Percentiles rank a stretch among this genome's conserved stretches.
Conservation (phyloP, 495 filamentous ascomycete genomes). For the Rhypophila decipiens region DNA sequence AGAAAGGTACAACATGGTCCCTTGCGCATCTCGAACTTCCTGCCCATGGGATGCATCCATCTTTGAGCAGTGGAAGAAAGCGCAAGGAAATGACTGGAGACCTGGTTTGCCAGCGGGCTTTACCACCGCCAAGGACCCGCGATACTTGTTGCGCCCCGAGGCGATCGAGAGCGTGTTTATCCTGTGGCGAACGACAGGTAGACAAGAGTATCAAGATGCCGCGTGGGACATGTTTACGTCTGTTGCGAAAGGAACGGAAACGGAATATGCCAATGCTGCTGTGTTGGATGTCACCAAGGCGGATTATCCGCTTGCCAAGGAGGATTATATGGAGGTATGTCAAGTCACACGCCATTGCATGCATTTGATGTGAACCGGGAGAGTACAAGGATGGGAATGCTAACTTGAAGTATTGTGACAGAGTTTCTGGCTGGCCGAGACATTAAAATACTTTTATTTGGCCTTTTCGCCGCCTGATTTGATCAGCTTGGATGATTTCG, state of each 20-base stretch:
- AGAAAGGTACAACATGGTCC: conserved; percentile 57
- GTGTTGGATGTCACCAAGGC: conserved; percentile 51
- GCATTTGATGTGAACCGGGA: too few relatives aligned
- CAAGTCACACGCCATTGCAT: neutral
- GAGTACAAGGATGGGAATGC: conserved; percentile 51
- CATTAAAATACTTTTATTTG: conserved; percentile 73
- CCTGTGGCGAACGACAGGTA: conserved; percentile 66
- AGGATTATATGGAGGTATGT: conserved; percentile 43
- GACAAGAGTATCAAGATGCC: conserved; percentile 52
- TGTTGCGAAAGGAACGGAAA: conserved; percentile 54
- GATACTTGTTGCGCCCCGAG: conserved; percentile 50
- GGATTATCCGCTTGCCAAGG: conserved; percentile 17
- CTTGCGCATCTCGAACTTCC: conserved; percentile 53
- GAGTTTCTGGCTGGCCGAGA: conserved; percentile 48
- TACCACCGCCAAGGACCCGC: conserved; percentile 32
- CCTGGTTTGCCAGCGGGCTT: conserved; percentile 28
- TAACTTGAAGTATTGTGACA: too few relatives aligned
- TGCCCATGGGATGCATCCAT: conserved; percentile 68
- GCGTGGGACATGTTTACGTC: conserved; percentile 72
- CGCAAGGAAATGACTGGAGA: conserved; percentile 23
- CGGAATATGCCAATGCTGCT: conserved; percentile 54
- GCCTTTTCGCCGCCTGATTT: conserved; percentile 61
- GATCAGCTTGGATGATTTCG: conserved; percentile 69
- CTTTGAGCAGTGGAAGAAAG: conserved; percentile 32
- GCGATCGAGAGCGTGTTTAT: conserved; percentile 66